phyloP scores from a whole-genome alignment of 306 rosid genomes.

The Cicer judaicum region DNA sequence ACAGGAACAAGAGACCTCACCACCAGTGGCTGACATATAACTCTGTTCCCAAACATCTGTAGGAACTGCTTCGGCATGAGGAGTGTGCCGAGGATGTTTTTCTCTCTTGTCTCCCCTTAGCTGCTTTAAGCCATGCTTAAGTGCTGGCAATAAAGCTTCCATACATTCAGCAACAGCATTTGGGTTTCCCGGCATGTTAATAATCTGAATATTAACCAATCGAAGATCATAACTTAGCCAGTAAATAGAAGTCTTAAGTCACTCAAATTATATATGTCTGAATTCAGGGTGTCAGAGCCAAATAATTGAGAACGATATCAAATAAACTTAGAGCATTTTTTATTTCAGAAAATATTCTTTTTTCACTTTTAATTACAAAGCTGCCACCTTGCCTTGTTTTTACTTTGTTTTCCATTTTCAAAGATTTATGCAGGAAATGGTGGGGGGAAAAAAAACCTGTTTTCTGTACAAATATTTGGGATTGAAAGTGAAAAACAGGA shows the following conservation, averaged over 20 bases:
- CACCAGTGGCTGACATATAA: slow-evolving; percentile 57
- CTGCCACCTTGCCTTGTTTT: no score
- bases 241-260: slow-evolving; percentile 21
- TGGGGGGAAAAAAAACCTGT: no score
- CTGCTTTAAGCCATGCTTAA: slow-evolving; percentile 90
- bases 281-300: slow-evolving; percentile 1
- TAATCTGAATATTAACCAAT: slow-evolving; percentile 59
- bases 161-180: slow-evolving; percentile 93
- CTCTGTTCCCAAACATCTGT: slow-evolving; percentile 75
- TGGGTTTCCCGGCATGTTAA: slow-evolving; percentile 98
- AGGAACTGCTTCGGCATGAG: slow-evolving; percentile 70
- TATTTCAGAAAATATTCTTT: no score
- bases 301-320: not conserved
- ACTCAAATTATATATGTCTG: slow-evolving; percentile 2
- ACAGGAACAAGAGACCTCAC: slow-evolving; percentile 64
- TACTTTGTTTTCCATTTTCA: no score
- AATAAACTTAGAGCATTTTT: not conserved
- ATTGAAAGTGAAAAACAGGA: no score
- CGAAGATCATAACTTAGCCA: slow-evolving; percentile 18
- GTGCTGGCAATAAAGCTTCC: slow-evolving; percentile 90
- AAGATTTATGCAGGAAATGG: no score
- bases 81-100: slow-evolving; percentile 83
- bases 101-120: slow-evolving; percentile 86
- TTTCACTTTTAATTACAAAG: no score
- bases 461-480: no score